Percentiles rank a stretch among this genome's conserved stretches.
Evolutionary conservation across 306 rosid genomes (phyloP).

Genomic region (Castanopsis chinensis): DNA sequence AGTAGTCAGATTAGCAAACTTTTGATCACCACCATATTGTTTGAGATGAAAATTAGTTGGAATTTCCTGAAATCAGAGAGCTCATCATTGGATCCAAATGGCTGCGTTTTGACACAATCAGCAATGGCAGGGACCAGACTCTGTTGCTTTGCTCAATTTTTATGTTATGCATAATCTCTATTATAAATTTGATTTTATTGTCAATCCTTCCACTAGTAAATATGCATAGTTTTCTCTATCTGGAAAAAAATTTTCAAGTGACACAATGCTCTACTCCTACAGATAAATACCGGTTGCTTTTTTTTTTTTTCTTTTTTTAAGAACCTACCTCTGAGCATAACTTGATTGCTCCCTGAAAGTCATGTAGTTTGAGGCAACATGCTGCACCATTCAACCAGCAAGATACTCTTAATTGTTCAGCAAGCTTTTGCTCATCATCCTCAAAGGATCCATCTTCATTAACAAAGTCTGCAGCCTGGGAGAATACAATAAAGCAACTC

Average conservation of each 20-base stretch:
- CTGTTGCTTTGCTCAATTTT: background rate
- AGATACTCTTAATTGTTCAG: constrained; percentile 43
- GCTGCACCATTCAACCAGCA: constrained; percentile 80
- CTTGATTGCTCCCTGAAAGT: constrained; percentile 53
- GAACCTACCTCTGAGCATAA: constrained; percentile 59
- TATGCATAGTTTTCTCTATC: background rate
- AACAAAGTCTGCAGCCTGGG: constrained; percentile 62
- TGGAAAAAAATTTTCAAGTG: background rate
- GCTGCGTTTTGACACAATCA: too few relatives aligned
- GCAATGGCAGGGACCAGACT: background rate
- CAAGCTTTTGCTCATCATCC: constrained; percentile 49
- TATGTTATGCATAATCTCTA: background rate
- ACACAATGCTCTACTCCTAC: constrained; percentile 5
- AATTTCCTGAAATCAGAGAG: background rate
- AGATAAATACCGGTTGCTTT: background rate
- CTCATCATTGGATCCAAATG: background rate
- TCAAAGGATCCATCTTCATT: constrained; percentile 48
- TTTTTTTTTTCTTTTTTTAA: background rate
- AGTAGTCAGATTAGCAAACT: background rate
- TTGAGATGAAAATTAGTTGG: background rate
- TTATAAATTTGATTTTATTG: background rate
- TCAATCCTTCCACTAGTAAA: background rate
- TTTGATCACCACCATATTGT: background rate
- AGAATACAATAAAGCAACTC: constrained; percentile 13
- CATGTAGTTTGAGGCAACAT: constrained; percentile 64